These are phyloP conservation scores for Amylostereum areolatum DNA, from an alignment of 1,284 basidiomycete genomes.

Conservation along the genomic window DNA sequence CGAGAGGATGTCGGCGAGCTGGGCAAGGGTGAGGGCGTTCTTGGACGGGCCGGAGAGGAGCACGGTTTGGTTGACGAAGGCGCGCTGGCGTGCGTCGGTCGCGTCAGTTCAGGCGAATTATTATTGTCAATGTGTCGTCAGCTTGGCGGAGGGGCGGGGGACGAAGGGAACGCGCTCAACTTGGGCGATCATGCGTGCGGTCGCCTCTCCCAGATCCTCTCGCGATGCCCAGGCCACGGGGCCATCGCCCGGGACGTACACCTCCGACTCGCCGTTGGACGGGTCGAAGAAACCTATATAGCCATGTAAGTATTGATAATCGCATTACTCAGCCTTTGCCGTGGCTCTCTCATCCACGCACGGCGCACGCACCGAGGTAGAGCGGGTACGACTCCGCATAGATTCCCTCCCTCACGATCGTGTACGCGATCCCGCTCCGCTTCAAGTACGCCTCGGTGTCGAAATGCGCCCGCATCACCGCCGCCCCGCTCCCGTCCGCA, in stretches of 20 bases:
- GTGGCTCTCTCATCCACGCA: too few species aligned
- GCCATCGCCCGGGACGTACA: constrained; percentile 18
- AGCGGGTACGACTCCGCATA: constrained; percentile 32
- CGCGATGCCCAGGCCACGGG: constrained; percentile 25
- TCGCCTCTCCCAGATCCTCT: constrained; percentile 27
- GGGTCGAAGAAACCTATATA: constrained; percentile 9
- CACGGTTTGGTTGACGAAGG: constrained; percentile 21
- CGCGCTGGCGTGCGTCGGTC: constrained; percentile 11
- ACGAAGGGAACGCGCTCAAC: constrained; percentile 6
- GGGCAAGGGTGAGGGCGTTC: constrained; percentile 16
- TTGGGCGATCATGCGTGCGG: constrained; percentile 23
- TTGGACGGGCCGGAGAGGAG: constrained; percentile 22
- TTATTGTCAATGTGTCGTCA: too few species aligned
- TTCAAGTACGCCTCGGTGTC: constrained; percentile 31
- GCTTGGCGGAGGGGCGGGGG: too few species aligned
- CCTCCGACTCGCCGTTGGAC: neutral
- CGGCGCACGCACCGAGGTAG: constrained; percentile 21
- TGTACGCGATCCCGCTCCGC: constrained; percentile 28
- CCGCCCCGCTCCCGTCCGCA: constrained; percentile 24
- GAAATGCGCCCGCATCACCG: constrained; percentile 30
- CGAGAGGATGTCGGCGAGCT: constrained; percentile 19
- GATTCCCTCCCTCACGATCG: constrained; percentile 30
- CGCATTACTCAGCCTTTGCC: neutral
- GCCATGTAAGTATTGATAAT: neutral
- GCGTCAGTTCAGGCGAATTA: too few species aligned